Conservation (phyloP, 2,329 filamentous ascomycete species). For the Alternaria burnsii region DNA sequence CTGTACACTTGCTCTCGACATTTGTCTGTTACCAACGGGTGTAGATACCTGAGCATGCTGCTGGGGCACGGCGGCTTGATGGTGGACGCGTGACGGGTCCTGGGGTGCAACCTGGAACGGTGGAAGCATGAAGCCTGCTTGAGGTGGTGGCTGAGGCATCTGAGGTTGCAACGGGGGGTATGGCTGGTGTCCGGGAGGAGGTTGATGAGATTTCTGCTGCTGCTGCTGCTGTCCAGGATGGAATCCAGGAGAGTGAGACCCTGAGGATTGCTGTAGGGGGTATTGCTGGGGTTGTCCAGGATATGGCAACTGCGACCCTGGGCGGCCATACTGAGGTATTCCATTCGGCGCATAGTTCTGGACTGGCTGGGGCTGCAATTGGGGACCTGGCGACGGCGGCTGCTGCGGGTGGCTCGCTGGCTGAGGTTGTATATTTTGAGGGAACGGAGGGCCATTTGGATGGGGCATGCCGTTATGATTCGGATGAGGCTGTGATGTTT, state of each 20-base stretch:
- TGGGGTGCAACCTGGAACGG: constrained; percentile 59
- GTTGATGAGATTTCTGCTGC: constrained; percentile 41
- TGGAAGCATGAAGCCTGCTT: constrained; percentile 58
- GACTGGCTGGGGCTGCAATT: constrained; percentile 35
- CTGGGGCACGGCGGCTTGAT: constrained; percentile 37
- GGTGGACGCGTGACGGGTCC: constrained; percentile 51
- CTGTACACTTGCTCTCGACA: constrained; percentile 19
- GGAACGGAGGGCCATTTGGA: constrained; percentile 50
- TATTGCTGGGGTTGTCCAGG: constrained; percentile 41
- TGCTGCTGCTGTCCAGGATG: constrained; percentile 38
- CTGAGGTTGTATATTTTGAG: constrained; percentile 36
- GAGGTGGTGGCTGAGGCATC: constrained; percentile 50
- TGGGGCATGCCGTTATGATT: constrained; percentile 45
- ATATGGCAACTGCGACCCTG: constrained; percentile 38
- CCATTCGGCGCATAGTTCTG: constrained; percentile 37
- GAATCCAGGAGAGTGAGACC: constrained; percentile 44
- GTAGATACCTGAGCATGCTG: constrained; percentile 43
- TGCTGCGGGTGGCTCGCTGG: constrained; percentile 10
- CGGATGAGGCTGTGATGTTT: constrained; percentile 30
- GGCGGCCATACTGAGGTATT: constrained; percentile 38
- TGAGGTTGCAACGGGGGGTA: constrained; percentile 44
- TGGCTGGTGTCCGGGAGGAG: constrained; percentile 39
- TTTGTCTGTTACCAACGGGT: constrained; percentile 32
- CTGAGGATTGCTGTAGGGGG: constrained; percentile 34
- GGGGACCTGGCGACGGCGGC: constrained; percentile 46